A percentile compares a stretch with the other conserved stretches of the same genome.
These are phyloP conservation scores for Camellia granthamiana DNA, from an alignment of 148 eudicot genomes.

Conservation along the genomic window DNA sequence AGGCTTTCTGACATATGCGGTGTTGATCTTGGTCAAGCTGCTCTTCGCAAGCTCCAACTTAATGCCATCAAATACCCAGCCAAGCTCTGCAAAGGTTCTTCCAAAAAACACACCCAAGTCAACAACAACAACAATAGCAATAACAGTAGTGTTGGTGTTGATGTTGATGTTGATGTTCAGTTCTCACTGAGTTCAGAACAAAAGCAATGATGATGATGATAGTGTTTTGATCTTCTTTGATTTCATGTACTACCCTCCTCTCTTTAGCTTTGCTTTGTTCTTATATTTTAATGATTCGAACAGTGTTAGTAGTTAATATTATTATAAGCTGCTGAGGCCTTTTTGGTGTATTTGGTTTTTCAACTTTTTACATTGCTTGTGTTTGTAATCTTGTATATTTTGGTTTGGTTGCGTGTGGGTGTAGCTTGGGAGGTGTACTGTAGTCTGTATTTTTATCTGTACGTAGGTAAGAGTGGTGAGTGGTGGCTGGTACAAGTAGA, in stretches of 20 bases:
- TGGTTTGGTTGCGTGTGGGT: no score
- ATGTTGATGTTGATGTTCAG: background rate
- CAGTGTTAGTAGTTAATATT: no score
- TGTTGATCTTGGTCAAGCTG: constrained; percentile 77
- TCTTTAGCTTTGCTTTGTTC: background rate
- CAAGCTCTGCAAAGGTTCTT: constrained; percentile 45
- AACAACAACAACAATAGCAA: constrained; percentile 5
- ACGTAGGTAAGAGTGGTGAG: no score
- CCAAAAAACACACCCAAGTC: constrained; percentile 37
- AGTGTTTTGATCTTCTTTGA: background rate
- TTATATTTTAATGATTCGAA: no score
- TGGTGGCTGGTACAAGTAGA: no score
- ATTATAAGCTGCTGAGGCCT: no score
- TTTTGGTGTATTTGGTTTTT: no score
- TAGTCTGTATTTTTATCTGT: no score
- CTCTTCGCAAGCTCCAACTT: constrained; percentile 53
- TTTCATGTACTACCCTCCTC: background rate
- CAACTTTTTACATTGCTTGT: no score
- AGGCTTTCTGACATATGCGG: constrained; percentile 73
- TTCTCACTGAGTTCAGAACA: background rate
- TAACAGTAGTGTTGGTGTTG: no score
- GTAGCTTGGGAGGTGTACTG: no score
- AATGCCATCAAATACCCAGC: constrained; percentile 68
- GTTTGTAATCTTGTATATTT: no score
- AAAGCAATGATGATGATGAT: background rate